Base-by-base conservation (phyloP, 257 asterid genomes). In the Ocimum tenuiflorum region DNA sequence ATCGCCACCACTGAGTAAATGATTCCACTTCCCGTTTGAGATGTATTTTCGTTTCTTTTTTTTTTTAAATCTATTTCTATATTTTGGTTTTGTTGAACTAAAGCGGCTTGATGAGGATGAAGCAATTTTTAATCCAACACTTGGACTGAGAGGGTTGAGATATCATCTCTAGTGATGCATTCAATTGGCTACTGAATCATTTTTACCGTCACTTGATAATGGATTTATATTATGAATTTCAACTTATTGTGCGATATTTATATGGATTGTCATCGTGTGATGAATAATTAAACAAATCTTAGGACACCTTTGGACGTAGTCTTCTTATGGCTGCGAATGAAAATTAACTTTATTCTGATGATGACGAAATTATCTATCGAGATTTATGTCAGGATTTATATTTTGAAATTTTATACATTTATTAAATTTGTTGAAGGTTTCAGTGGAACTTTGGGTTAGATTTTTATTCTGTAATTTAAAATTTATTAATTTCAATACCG, bases 1-100 rank as follows among this genome's bases (percentile, higher is more conserved):
- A 35, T 79, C 49, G 95, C 96, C 96, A 74, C 58, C 65, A 70
- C 95, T 86, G 92, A 86, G 90, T 49, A 58, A 71, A 71, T 48
- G 36, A 14, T 12, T 13, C 5, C 13, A 47, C 59, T 36, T 33
- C 55, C 65, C 65, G 17, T 24, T 19, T 20, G 3, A 1, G 3
- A 23, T 1, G 8, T 10, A 0, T 8, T 0, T 35, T 36, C 38
- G 0, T 54, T 13, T 5, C 3, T 5, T n/a, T 36, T 18, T 11
- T 15, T 0, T 33, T 48, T 11, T 9, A 1, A n/a, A n/a, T n/a
- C n/a, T n/a, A n/a, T n/a, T n/a, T n/a, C n/a, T n/a, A n/a, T n/a
- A n/a, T n/a, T n/a, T n/a, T n/a, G n/a, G n/a, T n/a, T 12, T 29
- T 6, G 8, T 7, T 8, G 4, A 41, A 20, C 20, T 20, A 0